Evolutionary conservation across 805 yeast species (phyloP), one percentile per base, ranked within the genome.

Genomic region (Ogataea pini): DNA sequence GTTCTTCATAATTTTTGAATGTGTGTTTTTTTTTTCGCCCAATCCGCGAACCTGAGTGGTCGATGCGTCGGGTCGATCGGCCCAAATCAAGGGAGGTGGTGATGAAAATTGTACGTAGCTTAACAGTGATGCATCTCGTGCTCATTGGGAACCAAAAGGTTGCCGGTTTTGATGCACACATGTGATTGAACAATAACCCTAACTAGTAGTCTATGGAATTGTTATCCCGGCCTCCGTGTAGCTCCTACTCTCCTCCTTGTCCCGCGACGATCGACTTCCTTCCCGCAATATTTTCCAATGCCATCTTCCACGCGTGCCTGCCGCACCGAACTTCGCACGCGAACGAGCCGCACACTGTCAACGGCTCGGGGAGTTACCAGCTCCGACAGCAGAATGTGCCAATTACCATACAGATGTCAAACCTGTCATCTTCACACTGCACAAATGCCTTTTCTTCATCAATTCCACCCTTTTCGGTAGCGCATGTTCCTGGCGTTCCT

Each of bases 291-390:
- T 28, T 12, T 37, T 18, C 40, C 27, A 27, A 28, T 18, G 44
- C 36, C 36, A 20, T 20, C 34, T 25, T 17, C 22, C 28, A 16
- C 37, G 44, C 44, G 44, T 41, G 44, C 44, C 44, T 41, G 44
- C 44, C 37, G 41, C 33, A 34, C 36, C 10, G 33, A 37, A 42
- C 39, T 25, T 47, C 34, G 44, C 38, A 19, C 25, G 46, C 36
- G 25, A n/a, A n/a, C 25, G 25, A 22, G 36, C 27, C 32, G 27
- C 28, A 34, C 18, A 14, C 17, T 34, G 37, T 34, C 37, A 34
- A 34, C 18, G 18, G 18, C 34, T 31, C 31, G 31, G 31, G n/a
- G 34, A 31, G 8, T 22, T 22, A 31, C 34, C 17, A 14, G 18
- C 34, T n/a, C 34, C 17, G n/a, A 28, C 31, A 10, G 31, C 25